Conservation (phyloP, 2,329 filamentous ascomycete species). For the Alternaria triticimaculans region DNA sequence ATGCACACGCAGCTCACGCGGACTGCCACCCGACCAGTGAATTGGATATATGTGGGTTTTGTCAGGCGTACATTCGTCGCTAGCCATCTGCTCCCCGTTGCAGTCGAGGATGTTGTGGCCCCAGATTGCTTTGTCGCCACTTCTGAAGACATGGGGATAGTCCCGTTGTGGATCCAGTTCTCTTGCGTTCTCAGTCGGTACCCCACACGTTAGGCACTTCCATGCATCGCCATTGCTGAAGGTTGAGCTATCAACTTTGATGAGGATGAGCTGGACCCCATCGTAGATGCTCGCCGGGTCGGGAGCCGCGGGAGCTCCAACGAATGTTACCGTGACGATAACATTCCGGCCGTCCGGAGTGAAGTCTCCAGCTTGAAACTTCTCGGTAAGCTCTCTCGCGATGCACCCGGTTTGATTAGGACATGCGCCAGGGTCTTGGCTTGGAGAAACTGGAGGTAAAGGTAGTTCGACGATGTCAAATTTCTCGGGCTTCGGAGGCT, state of each 20-base stretch:
- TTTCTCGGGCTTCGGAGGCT: neutral
- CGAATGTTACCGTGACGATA: conserved; percentile 49
- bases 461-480: conserved; percentile 47
- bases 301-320: conserved; percentile 51
- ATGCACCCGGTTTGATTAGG: conserved; percentile 50
- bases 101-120: conserved; percentile 49
- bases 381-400: conserved; percentile 20
- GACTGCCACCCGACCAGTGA: conserved; percentile 46
- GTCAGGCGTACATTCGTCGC: conserved; percentile 49
- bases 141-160: conserved; percentile 55
- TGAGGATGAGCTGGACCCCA: conserved; percentile 51
- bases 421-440: conserved; percentile 40
- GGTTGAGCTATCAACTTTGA: conserved; percentile 45
- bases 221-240: conserved; percentile 56
- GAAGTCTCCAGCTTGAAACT: conserved; percentile 45
- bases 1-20: conserved; percentile 56
- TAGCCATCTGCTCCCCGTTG: conserved; percentile 35
- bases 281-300: conserved; percentile 52
- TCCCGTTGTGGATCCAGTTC: conserved; percentile 31
- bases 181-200: conserved; percentile 43
- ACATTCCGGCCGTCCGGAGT: conserved; percentile 55
- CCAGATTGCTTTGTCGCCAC: conserved; percentile 47
- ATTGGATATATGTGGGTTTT: conserved; percentile 52
- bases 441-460: conserved; percentile 46
- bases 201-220: conserved; percentile 58